Conservation (phyloP, 2,329 filamentous ascomycete genomes). For the Curvularia spicifera region DNA sequence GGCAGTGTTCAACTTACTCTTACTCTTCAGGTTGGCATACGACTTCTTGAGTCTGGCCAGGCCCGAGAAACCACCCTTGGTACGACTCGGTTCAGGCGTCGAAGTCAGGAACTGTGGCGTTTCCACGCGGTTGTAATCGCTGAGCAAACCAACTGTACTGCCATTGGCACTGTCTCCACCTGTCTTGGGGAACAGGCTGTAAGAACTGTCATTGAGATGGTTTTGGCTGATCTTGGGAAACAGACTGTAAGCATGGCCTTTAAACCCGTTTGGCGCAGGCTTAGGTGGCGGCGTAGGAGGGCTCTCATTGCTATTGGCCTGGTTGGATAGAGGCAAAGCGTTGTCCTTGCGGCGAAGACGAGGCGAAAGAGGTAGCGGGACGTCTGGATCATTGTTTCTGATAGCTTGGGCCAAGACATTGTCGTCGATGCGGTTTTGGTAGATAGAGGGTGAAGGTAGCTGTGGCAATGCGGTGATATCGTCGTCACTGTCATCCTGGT, state of each 20-base stretch:
- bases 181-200: too few relatives aligned
- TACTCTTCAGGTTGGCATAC: slow-evolving; percentile 21
- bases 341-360: background rate
- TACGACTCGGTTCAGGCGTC: background rate
- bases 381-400: background rate
- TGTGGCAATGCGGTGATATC: too few relatives aligned
- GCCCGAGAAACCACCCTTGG: background rate
- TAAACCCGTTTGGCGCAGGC: background rate
- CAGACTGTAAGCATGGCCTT: too few relatives aligned
- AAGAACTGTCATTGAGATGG: too few relatives aligned
- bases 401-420: too few relatives aligned
- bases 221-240: background rate
- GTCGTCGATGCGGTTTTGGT: too few relatives aligned
- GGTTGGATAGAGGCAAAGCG: background rate
- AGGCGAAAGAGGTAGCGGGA: background rate
- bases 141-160: background rate
- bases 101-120: background rate
- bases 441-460: too few relatives aligned
- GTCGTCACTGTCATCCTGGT: background rate
- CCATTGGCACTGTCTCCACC: too few relatives aligned
- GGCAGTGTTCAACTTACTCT: slow-evolving; percentile 13
- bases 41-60: slow-evolving; percentile 18
- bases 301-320: background rate
- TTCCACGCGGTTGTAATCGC: background rate
- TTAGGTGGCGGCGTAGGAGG: background rate